These are phyloP conservation scores for Penicillium rolfsii DNA, from an alignment of 2,329 filamentous ascomycete genomes.

Conservation along the genomic window DNA sequence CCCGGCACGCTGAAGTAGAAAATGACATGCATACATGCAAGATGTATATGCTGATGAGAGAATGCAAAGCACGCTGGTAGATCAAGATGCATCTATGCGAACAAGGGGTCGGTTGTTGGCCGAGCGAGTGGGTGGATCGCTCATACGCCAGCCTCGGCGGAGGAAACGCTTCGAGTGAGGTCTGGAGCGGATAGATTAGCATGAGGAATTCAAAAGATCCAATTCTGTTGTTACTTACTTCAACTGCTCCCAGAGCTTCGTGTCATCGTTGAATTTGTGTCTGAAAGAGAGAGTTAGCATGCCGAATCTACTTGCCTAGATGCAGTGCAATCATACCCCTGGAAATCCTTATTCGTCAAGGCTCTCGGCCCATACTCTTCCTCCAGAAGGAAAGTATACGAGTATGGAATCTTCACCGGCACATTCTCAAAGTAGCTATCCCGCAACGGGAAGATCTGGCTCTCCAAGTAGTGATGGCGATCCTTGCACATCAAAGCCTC, in stretches of 20 bases:
- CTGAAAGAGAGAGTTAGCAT: slow-evolving; percentile 24
- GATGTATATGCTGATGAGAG: not conserved
- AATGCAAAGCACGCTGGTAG: not conserved
- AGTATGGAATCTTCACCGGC: slow-evolving; percentile 59
- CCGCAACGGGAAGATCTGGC: slow-evolving; percentile 61
- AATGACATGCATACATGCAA: not conserved
- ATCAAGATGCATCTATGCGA: slow-evolving; percentile 9
- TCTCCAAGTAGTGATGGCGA: slow-evolving; percentile 56
- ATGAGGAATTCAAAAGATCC: not conserved
- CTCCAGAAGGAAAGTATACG: slow-evolving; percentile 57
- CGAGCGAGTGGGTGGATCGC: slow-evolving; percentile 12
- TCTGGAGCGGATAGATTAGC: not conserved
- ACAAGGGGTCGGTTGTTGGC: slow-evolving; percentile 8
- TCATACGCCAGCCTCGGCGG: slow-evolving; percentile 11
- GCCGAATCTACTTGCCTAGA: not conserved
- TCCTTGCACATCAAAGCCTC: slow-evolving; percentile 61
- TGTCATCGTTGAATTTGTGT: slow-evolving; percentile 40
- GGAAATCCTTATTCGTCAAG: slow-evolving; percentile 52
- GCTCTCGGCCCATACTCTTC: slow-evolving; percentile 59
- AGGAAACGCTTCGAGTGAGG: slow-evolving; percentile 6
- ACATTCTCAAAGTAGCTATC: slow-evolving; percentile 58
- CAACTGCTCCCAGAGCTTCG: slow-evolving; percentile 35
- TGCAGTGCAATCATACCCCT: slow-evolving; percentile 37
- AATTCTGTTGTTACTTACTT: not conserved
- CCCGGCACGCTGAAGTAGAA: slow-evolving; percentile 6